Evolutionary conservation across 768 basidiomycete genomes (phyloP).

Genomic region (Naganishia kalamii): DNA sequence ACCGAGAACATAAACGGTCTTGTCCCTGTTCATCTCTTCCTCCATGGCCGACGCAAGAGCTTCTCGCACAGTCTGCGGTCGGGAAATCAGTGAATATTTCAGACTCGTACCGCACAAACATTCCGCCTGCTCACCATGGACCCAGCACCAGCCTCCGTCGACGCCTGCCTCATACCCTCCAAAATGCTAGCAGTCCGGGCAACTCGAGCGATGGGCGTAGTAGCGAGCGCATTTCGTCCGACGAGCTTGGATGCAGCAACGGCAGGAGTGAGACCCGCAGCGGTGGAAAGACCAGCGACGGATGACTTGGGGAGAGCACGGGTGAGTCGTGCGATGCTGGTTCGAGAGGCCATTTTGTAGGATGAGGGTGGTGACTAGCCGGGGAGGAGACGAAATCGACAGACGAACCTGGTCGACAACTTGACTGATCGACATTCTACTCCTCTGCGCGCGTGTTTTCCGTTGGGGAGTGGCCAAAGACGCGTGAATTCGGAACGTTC

Average conservation of each 20-base stretch:
- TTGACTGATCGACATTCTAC: too few relatives aligned
- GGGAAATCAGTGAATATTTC: background rate
- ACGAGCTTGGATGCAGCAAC: constrained; percentile 31
- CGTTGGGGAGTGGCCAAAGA: constrained; percentile 1
- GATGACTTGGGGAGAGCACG: constrained; percentile 8
- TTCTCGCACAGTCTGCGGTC: constrained; percentile 76
- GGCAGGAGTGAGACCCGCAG: constrained; percentile 23
- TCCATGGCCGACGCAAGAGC: constrained; percentile 97
- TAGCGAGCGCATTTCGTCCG: constrained; percentile 32
- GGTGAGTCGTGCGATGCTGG: constrained; percentile 10
- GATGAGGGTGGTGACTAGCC: background rate
- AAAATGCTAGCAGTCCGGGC: constrained; percentile 32
- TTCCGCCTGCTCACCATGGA: constrained; percentile 34
- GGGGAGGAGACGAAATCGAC: background rate
- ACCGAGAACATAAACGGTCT: constrained; percentile 87
- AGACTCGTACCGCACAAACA: background rate
- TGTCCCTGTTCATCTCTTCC: constrained; percentile 97
- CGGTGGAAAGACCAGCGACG: constrained; percentile 1
- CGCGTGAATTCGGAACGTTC: background rate
- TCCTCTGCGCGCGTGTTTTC: background rate
- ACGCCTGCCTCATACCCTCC: constrained; percentile 32
- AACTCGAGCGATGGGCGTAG: constrained; percentile 39
- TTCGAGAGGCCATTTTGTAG: constrained; percentile 13
- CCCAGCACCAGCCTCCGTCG: constrained; percentile 34
- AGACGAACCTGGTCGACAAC: too few relatives aligned